Conservation (phyloP, 2,329 filamentous ascomycete genomes). For the Colletotrichum costaricense region DNA sequence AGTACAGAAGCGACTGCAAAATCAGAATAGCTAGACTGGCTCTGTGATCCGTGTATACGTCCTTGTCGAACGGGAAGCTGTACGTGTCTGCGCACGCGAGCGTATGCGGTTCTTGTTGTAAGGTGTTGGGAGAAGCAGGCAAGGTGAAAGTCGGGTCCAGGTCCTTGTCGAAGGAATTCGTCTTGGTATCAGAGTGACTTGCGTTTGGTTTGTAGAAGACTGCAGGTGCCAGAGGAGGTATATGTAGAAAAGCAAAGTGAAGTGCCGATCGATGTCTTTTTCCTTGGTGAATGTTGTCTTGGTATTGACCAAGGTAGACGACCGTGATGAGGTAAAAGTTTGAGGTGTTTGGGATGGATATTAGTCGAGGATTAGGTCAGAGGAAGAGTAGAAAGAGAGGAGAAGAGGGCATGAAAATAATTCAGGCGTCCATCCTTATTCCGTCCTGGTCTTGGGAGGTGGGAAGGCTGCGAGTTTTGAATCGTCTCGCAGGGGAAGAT, state of each 20-base stretch:
- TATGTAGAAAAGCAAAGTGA: slow-evolving; percentile 10
- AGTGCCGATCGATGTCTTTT: background rate
- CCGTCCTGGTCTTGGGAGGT: slow-evolving; percentile 6
- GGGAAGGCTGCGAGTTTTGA: slow-evolving; percentile 36
- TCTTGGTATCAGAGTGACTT: background rate
- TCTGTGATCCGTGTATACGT: slow-evolving; percentile 1
- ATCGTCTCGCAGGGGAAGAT: slow-evolving; percentile 21
- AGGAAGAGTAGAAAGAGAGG: slow-evolving; percentile 1
- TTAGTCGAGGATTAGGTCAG: slow-evolving; percentile 30
- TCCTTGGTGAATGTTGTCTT: background rate
- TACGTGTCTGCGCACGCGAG: slow-evolving; percentile 16
- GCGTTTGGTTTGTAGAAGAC: background rate
- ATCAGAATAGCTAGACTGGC: background rate
- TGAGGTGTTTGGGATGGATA: slow-evolving; percentile 10
- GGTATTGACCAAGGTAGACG: background rate
- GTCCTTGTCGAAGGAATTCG: background rate
- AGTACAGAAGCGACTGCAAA: background rate
- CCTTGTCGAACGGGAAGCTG: background rate
- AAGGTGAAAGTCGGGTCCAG: background rate
- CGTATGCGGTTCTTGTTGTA: background rate
- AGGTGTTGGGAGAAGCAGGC: slow-evolving; percentile 3
- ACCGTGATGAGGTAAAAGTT: slow-evolving; percentile 28
- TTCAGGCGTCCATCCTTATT: slow-evolving; percentile 16
- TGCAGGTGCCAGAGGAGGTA: slow-evolving; percentile 7
- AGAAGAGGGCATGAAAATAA: slow-evolving; percentile 15